Evolutionary conservation across 208 protist species (phyloP).

Genomic region (Angomonas ambiguus): DNA sequence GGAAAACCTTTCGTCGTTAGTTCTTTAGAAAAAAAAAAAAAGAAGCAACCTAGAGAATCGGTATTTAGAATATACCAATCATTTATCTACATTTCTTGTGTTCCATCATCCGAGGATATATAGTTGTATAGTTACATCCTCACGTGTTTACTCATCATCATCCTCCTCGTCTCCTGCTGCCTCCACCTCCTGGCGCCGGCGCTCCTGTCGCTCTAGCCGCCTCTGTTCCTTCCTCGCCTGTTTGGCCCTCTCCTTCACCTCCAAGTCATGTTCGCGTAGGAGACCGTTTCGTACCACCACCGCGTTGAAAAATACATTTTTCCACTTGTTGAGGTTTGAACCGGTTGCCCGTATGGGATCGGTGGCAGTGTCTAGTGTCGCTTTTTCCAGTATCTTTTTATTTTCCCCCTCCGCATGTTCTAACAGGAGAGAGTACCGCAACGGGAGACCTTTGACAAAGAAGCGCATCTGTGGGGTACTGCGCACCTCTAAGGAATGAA

Average conservation of each 20-base stretch:
- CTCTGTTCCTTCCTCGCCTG: constrained; percentile 37
- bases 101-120: too few relatives aligned
- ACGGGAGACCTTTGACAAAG: constrained; percentile 50
- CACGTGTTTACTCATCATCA: too few relatives aligned
- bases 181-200: constrained; percentile 29
- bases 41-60: background rate
- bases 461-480: constrained; percentile 80
- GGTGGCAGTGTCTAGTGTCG: constrained; percentile 20
- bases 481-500: constrained; percentile 49
- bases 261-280: constrained; percentile 58
- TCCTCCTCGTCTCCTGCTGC: constrained; percentile 17
- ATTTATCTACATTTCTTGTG: too few relatives aligned
- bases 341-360: constrained; percentile 47
- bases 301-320: constrained; percentile 56
- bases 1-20: background rate
- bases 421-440: constrained; percentile 46
- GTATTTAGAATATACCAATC: too few relatives aligned
- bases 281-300: constrained; percentile 73
- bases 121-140: background rate
- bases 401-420: constrained; percentile 7
- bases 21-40: background rate
- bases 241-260: constrained; percentile 33
- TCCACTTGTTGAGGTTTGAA: constrained; percentile 68
- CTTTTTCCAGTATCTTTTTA: constrained; percentile 9
- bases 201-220: constrained; percentile 29